A percentile compares a stretch with the other conserved stretches of the same genome.
These are phyloP conservation scores for Trichoderma hamatum DNA, from an alignment of 2,329 filamentous ascomycete species.

Conservation along the genomic window DNA sequence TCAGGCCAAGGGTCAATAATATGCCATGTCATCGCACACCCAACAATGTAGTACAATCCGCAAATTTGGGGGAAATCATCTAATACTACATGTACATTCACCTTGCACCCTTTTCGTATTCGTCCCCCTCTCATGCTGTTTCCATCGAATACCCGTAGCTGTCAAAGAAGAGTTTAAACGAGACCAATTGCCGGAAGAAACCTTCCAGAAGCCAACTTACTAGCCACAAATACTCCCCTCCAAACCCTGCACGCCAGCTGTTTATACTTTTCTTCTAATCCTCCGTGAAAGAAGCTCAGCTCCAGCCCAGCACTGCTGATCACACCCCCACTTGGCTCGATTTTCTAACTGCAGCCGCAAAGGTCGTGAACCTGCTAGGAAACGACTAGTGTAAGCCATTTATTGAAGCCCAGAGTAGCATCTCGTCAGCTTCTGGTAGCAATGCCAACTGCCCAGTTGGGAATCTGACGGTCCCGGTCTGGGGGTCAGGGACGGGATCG, in stretches of 20 bases:
- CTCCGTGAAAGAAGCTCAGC: not conserved
- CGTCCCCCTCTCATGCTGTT: not conserved
- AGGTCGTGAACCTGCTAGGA: not conserved
- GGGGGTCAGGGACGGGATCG: not conserved
- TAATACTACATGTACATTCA: too few species aligned
- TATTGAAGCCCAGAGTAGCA: not conserved
- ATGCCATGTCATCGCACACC: too few species aligned
- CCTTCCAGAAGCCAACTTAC: not conserved
- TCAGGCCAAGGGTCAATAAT: not conserved
- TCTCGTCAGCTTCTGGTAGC: not conserved
- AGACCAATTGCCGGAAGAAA: not conserved
- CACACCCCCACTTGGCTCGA: constrained; percentile 10
- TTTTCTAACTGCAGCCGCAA: not conserved
- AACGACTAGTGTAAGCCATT: not conserved
- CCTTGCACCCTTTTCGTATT: not conserved
- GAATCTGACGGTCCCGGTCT: constrained; percentile 5
- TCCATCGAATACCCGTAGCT: not conserved
- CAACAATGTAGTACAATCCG: not conserved
- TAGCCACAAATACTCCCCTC: not conserved
- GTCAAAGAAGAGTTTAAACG: not conserved
- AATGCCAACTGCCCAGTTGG: not conserved
- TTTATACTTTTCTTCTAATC: not conserved
- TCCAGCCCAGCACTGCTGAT: not conserved
- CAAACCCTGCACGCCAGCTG: not conserved
- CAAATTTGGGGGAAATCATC: too few species aligned